Conservation (phyloP, 805 yeast species). For the Teunomyces barrocoloradensis region DNA sequence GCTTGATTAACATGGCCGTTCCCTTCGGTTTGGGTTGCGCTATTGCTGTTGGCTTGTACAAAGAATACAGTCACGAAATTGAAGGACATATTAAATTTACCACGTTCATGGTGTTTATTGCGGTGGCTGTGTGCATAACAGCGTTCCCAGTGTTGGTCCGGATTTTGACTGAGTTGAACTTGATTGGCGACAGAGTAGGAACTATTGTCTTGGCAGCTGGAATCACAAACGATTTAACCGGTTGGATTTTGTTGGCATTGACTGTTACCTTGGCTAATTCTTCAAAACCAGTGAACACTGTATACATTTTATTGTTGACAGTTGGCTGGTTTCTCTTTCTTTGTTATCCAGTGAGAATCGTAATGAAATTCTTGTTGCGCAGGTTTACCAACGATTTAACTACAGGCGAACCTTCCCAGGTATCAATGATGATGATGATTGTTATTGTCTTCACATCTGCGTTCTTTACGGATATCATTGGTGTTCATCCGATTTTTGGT, state of each 20-base stretch:
- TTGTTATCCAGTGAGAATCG: conserved; percentile 53
- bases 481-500: conserved; percentile 85
- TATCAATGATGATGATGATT: conserved; percentile 55
- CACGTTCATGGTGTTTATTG: conserved; percentile 75
- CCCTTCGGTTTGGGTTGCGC: conserved; percentile 82
- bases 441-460: conserved; percentile 62
- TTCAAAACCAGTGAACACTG: conserved; percentile 62
- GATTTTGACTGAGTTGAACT: conserved; percentile 68
- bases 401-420: conserved; percentile 60
- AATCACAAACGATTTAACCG: conserved; percentile 72
- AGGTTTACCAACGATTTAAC: conserved; percentile 53
- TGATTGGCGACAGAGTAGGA: conserved; percentile 71
- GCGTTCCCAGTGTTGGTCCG: conserved; percentile 85
- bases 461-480: conserved; percentile 78
- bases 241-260: conserved; percentile 78
- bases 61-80: conserved; percentile 44
- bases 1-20: conserved; percentile 67
- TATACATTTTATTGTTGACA: conserved; percentile 64
- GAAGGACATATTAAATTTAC: conserved; percentile 46
- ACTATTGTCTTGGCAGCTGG: conserved; percentile 77
- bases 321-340: conserved; percentile 68
- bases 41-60: conserved; percentile 64
- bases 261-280: conserved; percentile 76
- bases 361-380: conserved; percentile 44
- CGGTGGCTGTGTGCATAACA: conserved; percentile 80